Percentiles rank a stretch among this genome's conserved stretches.
Evolutionary conservation across 1,139 yeast genomes (phyloP).

Genomic region (Magnusiomyces ingens): DNA sequence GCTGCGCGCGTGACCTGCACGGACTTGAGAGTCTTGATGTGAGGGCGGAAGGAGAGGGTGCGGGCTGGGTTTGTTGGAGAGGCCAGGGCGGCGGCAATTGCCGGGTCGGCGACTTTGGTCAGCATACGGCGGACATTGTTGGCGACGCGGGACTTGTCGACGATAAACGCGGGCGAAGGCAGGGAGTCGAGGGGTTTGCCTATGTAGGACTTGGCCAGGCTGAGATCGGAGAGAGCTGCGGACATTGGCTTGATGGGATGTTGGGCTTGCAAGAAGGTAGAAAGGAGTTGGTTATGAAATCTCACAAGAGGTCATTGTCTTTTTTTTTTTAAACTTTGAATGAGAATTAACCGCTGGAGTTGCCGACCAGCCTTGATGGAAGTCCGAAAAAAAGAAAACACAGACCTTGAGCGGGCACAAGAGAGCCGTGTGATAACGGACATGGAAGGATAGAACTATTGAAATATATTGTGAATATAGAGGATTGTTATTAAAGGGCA

Average conservation of each 20-base stretch:
- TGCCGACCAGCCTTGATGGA: too few species aligned
- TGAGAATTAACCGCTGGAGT: too few species aligned
- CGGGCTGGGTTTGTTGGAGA: neutral
- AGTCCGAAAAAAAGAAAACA: too few species aligned
- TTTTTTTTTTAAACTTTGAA: too few species aligned
- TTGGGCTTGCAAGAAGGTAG: too few species aligned
- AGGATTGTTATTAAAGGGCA: too few species aligned
- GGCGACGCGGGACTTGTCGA: conserved; percentile 36
- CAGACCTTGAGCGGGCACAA: too few species aligned
- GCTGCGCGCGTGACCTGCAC: conserved; percentile 43
- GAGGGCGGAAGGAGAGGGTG: conserved; percentile 48
- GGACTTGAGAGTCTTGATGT: conserved; percentile 69
- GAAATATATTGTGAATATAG: too few species aligned
- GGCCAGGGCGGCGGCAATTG: neutral
- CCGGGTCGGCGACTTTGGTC: conserved; percentile 23
- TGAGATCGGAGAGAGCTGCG: conserved; percentile 7
- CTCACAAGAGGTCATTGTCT: too few species aligned
- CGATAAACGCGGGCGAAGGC: conserved; percentile 53
- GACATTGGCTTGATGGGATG: neutral
- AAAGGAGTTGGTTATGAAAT: too few species aligned
- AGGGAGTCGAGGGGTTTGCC: conserved; percentile 31
- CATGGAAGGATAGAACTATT: too few species aligned
- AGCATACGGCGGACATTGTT: conserved; percentile 40
- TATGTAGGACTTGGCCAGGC: conserved; percentile 22
- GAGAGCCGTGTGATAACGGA: too few species aligned